Evolutionary conservation across 441 rosid genomes (phyloP), one percentile per base, ranked within the genome.

Genomic region (Erodium texanum): DNA sequence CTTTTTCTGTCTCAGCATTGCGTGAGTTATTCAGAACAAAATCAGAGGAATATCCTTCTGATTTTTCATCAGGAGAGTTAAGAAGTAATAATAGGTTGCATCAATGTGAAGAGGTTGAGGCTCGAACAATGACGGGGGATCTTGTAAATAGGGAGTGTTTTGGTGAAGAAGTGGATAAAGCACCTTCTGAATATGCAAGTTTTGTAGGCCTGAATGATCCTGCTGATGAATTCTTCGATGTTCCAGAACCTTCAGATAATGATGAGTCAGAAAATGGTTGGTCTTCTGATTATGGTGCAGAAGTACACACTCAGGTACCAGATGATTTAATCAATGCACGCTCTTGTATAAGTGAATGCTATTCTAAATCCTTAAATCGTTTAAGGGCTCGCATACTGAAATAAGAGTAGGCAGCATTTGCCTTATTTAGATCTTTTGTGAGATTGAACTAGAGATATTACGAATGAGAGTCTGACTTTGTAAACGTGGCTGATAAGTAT

Each of bases 181-280:
- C 80, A 41, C 83, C 86, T 70, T 89, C 95, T 62, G 96, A 89
- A 72, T 89, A 81, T 75, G 89, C 96, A 56, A 89, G 95, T 80
- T 91, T 93, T 66, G 87, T 81, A 3, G 87, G 88, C 79, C 80
- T 93, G 72, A 86, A 84, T 69, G 96, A 92, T 81, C 88, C 87
- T 48, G 82, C 84, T 43, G 97, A 93, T 79, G 97, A 91, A 78
- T 93, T 91, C 75, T 93, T 89, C 78, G 99, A 93, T 70, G 92
- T 91, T 73, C 96, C 86, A 18, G 97, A 91, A 76, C 87, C 97
- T 16, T 82, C 87, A 20, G 89, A 89, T 67, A 67, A 76, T 78
- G 96, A 85, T 71, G 80, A 76, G 65, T 73, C 78, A 56, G 96
- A 87, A 63, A 84, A 76, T 67, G 78, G 78, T 36, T 93, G 99